Conservation (phyloP, 176 grass and related monocot species). For the Bolboschoenus planiculmis region DNA sequence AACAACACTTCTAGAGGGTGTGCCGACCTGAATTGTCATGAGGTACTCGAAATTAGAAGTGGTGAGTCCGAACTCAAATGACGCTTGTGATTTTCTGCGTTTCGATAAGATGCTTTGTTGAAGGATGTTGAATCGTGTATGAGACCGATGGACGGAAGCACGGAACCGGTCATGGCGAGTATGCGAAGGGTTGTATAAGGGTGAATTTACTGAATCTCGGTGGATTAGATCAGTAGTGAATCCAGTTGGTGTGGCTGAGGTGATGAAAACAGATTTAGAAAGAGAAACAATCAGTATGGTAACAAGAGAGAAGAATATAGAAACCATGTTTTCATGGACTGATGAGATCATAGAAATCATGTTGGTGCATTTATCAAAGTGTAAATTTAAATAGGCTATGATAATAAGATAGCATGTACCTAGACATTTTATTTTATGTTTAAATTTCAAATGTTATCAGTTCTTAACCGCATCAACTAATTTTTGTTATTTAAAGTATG, state of each 20-base stretch:
- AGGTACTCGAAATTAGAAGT: neutral
- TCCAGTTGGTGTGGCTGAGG: neutral
- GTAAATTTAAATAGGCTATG: neutral
- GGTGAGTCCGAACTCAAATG: neutral
- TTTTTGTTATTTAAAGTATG: neutral
- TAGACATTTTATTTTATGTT: neutral
- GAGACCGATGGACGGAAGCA: neutral
- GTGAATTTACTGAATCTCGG: slow-evolving; percentile 5
- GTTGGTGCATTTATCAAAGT: neutral
- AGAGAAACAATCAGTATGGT: neutral
- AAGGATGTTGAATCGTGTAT: neutral
- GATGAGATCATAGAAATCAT: neutral
- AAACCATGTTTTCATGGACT: neutral
- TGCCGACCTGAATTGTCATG: neutral
- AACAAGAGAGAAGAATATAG: neutral
- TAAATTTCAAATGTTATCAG: too few species aligned
- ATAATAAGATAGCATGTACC: neutral
- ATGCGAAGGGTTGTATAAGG: neutral
- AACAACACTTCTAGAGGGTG: neutral
- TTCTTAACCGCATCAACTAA: neutral
- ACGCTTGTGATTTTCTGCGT: neutral
- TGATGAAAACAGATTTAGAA: neutral
- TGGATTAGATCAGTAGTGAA: neutral
- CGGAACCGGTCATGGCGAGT: neutral
- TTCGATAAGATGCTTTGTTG: neutral